Base-by-base conservation (phyloP, 106 monocot species). In the Triglochin maritima region DNA sequence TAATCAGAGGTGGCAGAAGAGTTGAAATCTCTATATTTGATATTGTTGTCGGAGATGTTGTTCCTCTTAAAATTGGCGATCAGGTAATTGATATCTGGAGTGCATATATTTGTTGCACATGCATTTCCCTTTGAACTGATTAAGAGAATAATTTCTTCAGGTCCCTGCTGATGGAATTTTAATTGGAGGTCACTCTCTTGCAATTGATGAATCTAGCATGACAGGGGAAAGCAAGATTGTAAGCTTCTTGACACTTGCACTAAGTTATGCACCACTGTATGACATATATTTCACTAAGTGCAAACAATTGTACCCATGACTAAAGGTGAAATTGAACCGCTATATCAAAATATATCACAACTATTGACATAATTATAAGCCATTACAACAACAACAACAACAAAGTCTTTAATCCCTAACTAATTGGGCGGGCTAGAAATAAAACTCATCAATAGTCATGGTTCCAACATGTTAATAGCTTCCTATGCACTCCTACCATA, bases 171-270 rank as follows among this genome's bases (percentile, higher is more conserved):
- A 90, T 80, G 95, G 95, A 7, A 56, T 96, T 65, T 74, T 96
- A 54, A 73, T 90, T 49, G 71, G 65, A 68, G 95, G 90, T 45
- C 81, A 90, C 56, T 96, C 95, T 66, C 85, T 96, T 74, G 64
- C 85, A 0, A 80, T 96, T 58, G 95, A 96, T 72, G 95, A 96
- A 80, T 96, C 95, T 50, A 96, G 95, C 51, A 82, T 96, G 85
- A 96, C 95, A 5, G 95, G 95, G 67, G 95, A 96, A 72, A 90
- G 85, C 81, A 88, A 90, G 80, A 76, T 94, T 29, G 93, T 94
- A 65, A 84, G 82, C 66, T 69, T 56, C 53, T n/a, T 16, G 7
- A n/a, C 44, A 7, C 14, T 5, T 54, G 16, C 49, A 29, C 43
- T 16, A 7, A 49, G 54, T 62, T 6, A 45, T 52, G 11, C 29